Evolutionary conservation across 495 filamentous ascomycete genomes (phyloP).

Genomic region (Annulohypoxylon moriforme): DNA sequence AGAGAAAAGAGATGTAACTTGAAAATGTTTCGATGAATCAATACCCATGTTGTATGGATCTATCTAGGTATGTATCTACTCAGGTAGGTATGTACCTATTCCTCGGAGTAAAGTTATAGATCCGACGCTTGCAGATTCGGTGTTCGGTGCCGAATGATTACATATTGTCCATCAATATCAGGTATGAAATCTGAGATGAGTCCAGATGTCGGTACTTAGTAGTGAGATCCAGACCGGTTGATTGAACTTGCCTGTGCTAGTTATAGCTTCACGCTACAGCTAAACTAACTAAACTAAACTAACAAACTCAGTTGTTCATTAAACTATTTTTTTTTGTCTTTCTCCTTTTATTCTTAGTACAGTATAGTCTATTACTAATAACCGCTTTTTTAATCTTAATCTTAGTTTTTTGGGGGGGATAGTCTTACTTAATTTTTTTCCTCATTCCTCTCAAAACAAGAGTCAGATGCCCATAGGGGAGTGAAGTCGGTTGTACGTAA

Average conservation of each 20-base stretch:
- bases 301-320: not conserved
- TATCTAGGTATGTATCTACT: not conserved
- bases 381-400: not conserved
- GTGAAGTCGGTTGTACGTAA: not conserved
- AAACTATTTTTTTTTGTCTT: not conserved
- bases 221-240: not conserved
- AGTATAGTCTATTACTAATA: not conserved
- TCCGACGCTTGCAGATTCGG: conserved; percentile 12
- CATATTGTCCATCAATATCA: not conserved
- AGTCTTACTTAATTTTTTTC: too few relatives aligned
- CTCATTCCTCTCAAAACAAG: too few relatives aligned
- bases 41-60: not conserved
- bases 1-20: not conserved
- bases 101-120: conserved; percentile 15
- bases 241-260: not conserved
- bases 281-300: too few relatives aligned
- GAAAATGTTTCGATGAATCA: not conserved
- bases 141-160: conserved; percentile 17
- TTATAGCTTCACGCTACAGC: not conserved
- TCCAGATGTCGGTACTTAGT: too few relatives aligned
- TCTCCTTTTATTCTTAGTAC: not conserved
- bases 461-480: not conserved
- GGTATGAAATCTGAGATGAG: not conserved
- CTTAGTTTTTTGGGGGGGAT: too few relatives aligned
- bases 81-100: too few relatives aligned